These are phyloP conservation scores for Rhizopogon vinicolor DNA, from an alignment of 768 basidiomycete species.

Conservation along the genomic window DNA sequence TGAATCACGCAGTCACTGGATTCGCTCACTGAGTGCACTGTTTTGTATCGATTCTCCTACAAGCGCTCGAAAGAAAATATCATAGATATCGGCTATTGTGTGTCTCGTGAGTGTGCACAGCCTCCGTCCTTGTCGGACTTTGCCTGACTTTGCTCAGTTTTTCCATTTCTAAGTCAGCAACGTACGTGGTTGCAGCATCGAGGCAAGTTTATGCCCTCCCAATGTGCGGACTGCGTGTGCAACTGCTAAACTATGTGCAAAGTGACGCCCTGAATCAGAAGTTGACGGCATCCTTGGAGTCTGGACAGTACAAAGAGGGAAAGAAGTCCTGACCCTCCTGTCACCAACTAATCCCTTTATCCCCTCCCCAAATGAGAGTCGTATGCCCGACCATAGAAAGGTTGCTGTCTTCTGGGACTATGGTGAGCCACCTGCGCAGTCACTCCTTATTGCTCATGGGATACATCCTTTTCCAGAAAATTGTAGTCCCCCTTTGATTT, in stretches of 20 bases:
- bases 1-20: too few species aligned
- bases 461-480: constrained; percentile 24
- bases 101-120: not conserved
- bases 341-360: not conserved
- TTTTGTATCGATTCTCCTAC: too few species aligned
- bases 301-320: constrained; percentile 18
- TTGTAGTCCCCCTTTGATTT: constrained; percentile 24
- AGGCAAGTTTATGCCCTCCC: not conserved
- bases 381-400: constrained; percentile 30
- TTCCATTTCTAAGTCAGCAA: not conserved
- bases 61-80: too few species aligned
- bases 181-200: not conserved
- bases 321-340: not conserved
- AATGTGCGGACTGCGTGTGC: not conserved
- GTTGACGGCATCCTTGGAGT: not conserved
- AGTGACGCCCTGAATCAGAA: constrained; percentile 4
- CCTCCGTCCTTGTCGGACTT: not conserved
- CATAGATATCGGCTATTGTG: too few species aligned
- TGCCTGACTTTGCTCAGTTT: too few species aligned
- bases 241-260: not conserved
- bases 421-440: constrained; percentile 14
- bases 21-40: too few species aligned
- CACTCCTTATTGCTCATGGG: constrained; percentile 1
- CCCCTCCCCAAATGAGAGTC: constrained; percentile 2
- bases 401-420: constrained; percentile 43